These are phyloP conservation scores for Saccharum officinarum DNA, from an alignment of 176 grass and related monocot species.

Conservation along the genomic window DNA sequence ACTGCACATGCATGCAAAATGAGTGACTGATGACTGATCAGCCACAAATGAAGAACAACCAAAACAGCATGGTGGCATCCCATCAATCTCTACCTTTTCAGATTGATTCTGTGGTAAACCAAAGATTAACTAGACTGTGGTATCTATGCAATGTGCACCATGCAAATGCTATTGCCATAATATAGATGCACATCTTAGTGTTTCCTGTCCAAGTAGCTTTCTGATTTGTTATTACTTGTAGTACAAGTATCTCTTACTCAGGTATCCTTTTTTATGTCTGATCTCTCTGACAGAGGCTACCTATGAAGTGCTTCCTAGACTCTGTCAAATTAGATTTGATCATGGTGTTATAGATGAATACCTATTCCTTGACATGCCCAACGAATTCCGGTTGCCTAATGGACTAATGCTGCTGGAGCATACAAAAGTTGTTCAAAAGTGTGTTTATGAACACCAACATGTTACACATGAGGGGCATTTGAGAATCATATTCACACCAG, in stretches of 20 bases:
- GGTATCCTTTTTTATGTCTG: slow-evolving; percentile 4
- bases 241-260: slow-evolving; percentile 8
- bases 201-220: not conserved
- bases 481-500: slow-evolving; percentile 94
- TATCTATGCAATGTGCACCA: not conserved
- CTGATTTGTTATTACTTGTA: slow-evolving; percentile 14
- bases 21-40: not conserved
- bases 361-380: slow-evolving; percentile 86
- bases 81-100: not conserved
- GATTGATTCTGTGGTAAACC: not conserved
- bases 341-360: slow-evolving; percentile 90
- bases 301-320: slow-evolving; percentile 92
- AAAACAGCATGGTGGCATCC: slow-evolving; percentile 2
- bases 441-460: slow-evolving; percentile 87
- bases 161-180: not conserved
- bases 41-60: not conserved
- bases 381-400: slow-evolving; percentile 72
- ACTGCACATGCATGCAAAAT: slow-evolving; percentile 3
- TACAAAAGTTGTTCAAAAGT: slow-evolving; percentile 90
- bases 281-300: slow-evolving; percentile 70
- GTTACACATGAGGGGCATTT: slow-evolving; percentile 83
- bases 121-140: slow-evolving; percentile 5
- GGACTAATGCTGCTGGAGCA: slow-evolving; percentile 85
- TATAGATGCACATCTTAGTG: not conserved
- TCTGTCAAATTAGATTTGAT: slow-evolving; percentile 98